Base-by-base conservation (phyloP, 2,329 filamentous ascomycete species). In the Elsinoe australis region DNA sequence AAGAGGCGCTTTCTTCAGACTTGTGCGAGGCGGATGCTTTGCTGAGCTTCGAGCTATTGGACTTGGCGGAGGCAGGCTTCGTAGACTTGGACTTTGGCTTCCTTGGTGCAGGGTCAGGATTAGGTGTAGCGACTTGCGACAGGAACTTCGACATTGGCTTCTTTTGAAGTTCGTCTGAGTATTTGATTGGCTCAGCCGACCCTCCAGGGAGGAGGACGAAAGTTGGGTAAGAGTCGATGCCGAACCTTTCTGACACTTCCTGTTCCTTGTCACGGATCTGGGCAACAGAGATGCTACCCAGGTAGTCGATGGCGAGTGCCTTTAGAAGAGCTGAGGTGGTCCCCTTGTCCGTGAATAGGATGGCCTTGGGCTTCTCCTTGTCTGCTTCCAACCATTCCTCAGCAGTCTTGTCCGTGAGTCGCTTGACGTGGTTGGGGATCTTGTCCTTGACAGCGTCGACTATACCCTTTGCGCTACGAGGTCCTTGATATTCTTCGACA, bases 321-420 rank as follows among this genome's bases (percentile, higher is more conserved):
- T 85, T 85, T 54, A 95, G 69, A 18, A 95, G 72, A 8, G 88
- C 79, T 62, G 86, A 90, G 0, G 86, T 90, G 4, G 84, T 83
- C 17, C 88, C 87, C 71, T 96, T 98, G 49, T 95, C 86, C 2
- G 86, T 94, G 67, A 98, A 96, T 2, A 98, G 71, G 26, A 98
- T 80, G 0, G 85, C 89, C 71, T 94, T 95, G 42, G 88, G 78
- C 9, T 74, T 77, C 15, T 84, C 78, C 51, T 80, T 82, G 35
- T 78, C 75, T 50, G 77, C 74, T 7, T 70, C 68, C 42, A 95
- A 66, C 76, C 90, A 98, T 9, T 70, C 70, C 50, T 87, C 82
- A 29, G 94, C 60, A 36, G 85, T 83, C 66, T 85, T 86, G 65
- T 94, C 87, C 12, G 82, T 80, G 39, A 95, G 71, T 53, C 79